phyloP scores from a whole-genome alignment of 495 filamentous ascomycete genomes.

The Ramalina intermedia region DNA sequence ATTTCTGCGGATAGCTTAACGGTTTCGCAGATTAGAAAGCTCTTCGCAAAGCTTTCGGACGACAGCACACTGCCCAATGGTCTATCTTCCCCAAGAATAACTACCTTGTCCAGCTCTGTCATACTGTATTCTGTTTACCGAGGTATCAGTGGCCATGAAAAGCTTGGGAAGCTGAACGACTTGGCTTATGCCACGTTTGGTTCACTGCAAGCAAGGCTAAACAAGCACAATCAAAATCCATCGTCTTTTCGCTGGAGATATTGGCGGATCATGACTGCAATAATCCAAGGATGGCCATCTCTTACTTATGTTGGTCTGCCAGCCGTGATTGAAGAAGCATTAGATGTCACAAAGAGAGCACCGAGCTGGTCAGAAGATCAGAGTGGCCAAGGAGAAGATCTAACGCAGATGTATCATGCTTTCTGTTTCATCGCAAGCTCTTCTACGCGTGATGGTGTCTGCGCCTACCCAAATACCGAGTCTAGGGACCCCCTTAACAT shows the following conservation, averaged over 20 bases:
- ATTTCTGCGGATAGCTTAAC: conserved; percentile 29
- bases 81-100: neutral
- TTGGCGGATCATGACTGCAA: conserved; percentile 10
- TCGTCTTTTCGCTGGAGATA: conserved; percentile 5
- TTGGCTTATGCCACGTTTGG: neutral
- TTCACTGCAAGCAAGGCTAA: neutral
- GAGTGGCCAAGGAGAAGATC: neutral
- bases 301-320: neutral
- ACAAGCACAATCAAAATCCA: neutral
- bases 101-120: neutral
- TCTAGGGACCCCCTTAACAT: no score
- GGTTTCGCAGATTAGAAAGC: conserved; percentile 25
- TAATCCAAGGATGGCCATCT: conserved; percentile 8
- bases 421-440: conserved; percentile 1
- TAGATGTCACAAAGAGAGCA: neutral
- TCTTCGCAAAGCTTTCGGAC: conserved; percentile 14
- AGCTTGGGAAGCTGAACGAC: neutral
- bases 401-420: conserved; percentile 1
- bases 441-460: neutral
- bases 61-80: neutral
- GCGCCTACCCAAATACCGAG: no score
- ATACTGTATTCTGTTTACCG: conserved; percentile 9
- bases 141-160: neutral
- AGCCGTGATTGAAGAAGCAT: neutral
- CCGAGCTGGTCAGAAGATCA: neutral